phyloP scores from a whole-genome alignment of 495 filamentous ascomycete genomes.

The Lasiosphaeris hirsuta region DNA sequence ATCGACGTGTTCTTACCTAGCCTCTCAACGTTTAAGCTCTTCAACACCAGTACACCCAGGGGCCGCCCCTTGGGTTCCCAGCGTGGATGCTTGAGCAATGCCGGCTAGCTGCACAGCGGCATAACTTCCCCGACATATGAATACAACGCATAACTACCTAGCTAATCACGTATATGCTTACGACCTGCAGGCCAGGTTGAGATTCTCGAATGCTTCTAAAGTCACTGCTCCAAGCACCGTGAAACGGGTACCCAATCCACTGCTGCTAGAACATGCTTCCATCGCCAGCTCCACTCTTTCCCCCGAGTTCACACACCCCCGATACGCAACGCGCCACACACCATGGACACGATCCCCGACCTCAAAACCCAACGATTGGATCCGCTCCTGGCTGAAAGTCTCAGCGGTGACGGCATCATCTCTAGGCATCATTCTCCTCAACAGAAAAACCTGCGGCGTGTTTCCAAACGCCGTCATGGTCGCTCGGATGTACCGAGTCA shows the following conservation, averaged over 20 bases:
- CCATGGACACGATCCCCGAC: slow-evolving; percentile 30
- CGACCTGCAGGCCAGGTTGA: no score
- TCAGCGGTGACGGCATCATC: neutral
- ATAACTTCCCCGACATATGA: no score
- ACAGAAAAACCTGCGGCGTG: slow-evolving; percentile 32
- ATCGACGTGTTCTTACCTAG: no score
- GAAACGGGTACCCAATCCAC: slow-evolving; percentile 19
- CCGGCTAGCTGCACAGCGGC: no score
- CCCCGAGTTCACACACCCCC: neutral
- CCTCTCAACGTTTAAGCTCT: no score
- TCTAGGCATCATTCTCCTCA: slow-evolving; percentile 12
- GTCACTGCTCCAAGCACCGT: no score
- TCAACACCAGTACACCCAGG: no score
- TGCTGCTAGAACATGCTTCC: slow-evolving; percentile 27
- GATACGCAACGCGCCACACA: slow-evolving; percentile 21
- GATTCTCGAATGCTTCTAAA: no score
- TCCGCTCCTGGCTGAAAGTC: slow-evolving; percentile 25
- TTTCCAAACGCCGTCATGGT: slow-evolving; percentile 31
- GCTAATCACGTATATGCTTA: no score
- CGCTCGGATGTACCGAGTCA: slow-evolving; percentile 26
- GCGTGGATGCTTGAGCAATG: no score
- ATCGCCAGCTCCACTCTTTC: slow-evolving; percentile 26
- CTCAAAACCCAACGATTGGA: slow-evolving; percentile 19
- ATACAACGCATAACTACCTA: no score
- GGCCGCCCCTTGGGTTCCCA: no score